Percentiles rank a stretch among this genome's conserved stretches.
Evolutionary conservation across 2,329 filamentous ascomycete genomes (phyloP).

Genomic region (Atkinsonella texensis): DNA sequence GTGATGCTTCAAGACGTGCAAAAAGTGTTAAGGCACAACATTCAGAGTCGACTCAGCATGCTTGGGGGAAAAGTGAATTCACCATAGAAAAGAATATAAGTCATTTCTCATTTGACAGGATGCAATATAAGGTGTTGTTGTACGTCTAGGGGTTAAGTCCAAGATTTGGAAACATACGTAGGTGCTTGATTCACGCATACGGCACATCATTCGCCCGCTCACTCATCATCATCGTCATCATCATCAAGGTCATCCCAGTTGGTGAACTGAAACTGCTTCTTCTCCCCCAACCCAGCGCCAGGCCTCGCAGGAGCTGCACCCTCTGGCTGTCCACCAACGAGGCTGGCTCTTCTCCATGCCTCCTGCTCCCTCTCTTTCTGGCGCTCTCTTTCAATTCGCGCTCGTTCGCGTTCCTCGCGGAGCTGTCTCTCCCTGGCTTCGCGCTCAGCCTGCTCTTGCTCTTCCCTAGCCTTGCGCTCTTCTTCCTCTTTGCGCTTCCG

Average conservation of each 20-base stretch:
- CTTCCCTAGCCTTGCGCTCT: slow-evolving; percentile 32
- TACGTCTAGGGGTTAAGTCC: background rate
- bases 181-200: no score
- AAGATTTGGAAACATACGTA: no score
- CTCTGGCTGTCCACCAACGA: slow-evolving; percentile 15
- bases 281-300: slow-evolving; percentile 21
- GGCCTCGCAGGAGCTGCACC: slow-evolving; percentile 15
- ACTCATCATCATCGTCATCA: slow-evolving; percentile 24
- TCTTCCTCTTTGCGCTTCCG: slow-evolving; percentile 39
- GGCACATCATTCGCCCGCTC: no score
- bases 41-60: background rate
- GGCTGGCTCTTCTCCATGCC: slow-evolving; percentile 28
- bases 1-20: slow-evolving; percentile 1
- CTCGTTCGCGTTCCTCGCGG: slow-evolving; percentile 26
- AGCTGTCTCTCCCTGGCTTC: slow-evolving; percentile 32
- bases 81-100: slow-evolving; percentile 1
- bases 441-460: slow-evolving; percentile 32
- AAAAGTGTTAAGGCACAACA: background rate
- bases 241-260: slow-evolving; percentile 41
- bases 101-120: background rate
- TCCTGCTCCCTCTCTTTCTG: slow-evolving; percentile 30
- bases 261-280: slow-evolving; percentile 45
- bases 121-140: background rate
- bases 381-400: slow-evolving; percentile 30
- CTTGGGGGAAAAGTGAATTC: background rate